Evolutionary conservation across 2,329 filamentous ascomycete genomes (phyloP), one percentile per base, ranked within the genome.

Genomic region (Sarocladiaceae sp.): DNA sequence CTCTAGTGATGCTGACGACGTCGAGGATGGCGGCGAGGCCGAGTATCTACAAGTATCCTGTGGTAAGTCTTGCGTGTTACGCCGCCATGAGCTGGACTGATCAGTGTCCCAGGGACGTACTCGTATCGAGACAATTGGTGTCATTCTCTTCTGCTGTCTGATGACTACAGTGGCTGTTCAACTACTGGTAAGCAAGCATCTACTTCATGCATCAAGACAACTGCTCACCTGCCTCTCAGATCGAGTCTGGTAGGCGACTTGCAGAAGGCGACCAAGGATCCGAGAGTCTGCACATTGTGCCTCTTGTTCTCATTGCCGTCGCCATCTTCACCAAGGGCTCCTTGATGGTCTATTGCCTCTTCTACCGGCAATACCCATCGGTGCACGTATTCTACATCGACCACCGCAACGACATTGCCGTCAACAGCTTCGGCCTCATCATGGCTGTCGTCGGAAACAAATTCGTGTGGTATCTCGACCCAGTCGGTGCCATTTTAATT

Each of bases 151-250:
- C 58, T 81, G 78, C 50, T 76, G 78, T 33, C 64, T 83, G 47
- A 82, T 83, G 77, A 81, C 79, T 2, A 82, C 78, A 0, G 78
- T 82, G 3, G 77, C 80, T 39, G 76, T 82, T 21, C 74, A 82
- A 53, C 64, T 83, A 21, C 72, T 80, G 39, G 73, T 75, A 59
- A 58, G 70, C 45, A 26, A 40, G 45, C 3, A 4, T 16, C n/a
- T 15, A 15, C 4, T 9, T 13, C 23, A 10, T 18, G 4, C 23
- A 6, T 11, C 6, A 5, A 9, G 6, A 4, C 4, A 10, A 18
- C 19, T 4, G 24, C 37, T 41, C 10, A 49, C 24, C 29, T 32
- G 45, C 45, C 33, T 50, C 32, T 33, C 47, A 69, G 62, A 62
- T 82, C 45, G 74, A 81, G 50, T 82, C 78, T 18, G 67, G 67